phyloP scores from a whole-genome alignment of 257 asterid genomes.

The Echites panduratus region DNA sequence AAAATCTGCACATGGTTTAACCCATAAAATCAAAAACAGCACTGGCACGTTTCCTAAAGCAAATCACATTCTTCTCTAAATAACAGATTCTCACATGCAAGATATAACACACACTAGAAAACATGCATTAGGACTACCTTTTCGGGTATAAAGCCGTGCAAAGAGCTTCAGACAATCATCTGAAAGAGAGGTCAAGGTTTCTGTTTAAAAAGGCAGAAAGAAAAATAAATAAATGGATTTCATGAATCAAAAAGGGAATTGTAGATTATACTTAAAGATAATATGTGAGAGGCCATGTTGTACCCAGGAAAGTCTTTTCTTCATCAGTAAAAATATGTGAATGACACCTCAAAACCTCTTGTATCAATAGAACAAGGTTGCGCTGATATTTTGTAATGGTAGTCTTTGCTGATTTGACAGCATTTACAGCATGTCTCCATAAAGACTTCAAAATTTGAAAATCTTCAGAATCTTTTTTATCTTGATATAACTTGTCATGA shows the following conservation, averaged over 20 bases:
- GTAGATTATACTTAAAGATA: neutral
- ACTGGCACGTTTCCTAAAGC: neutral
- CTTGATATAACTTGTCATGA: slow-evolving; percentile 30
- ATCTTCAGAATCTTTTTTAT: slow-evolving; percentile 25
- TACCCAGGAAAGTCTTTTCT: slow-evolving; percentile 81
- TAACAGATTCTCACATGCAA: neutral
- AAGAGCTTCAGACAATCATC: slow-evolving; percentile 84
- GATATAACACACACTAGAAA: neutral
- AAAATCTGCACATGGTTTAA: neutral
- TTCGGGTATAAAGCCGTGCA: slow-evolving; percentile 76
- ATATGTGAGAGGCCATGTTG: slow-evolving; percentile 9
- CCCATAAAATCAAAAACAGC: neutral
- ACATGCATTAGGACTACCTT: slow-evolving; percentile 43
- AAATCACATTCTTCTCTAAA: neutral
- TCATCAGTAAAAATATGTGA: slow-evolving; percentile 54
- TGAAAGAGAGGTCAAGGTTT: slow-evolving; percentile 57
- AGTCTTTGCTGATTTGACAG: slow-evolving; percentile 49
- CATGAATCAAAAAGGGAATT: neutral
- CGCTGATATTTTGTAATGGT: slow-evolving; percentile 58
- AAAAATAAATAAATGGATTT: slow-evolving; percentile 1
- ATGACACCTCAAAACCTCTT: slow-evolving; percentile 59
- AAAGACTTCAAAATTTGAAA: slow-evolving; percentile 45
- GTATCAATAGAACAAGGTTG: slow-evolving; percentile 59
- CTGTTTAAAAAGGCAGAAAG: slow-evolving; percentile 37
- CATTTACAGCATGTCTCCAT: slow-evolving; percentile 43